These are phyloP conservation scores for Mikania micrantha DNA, from an alignment of 129 eudicot genomes.

Conservation along the genomic window DNA sequence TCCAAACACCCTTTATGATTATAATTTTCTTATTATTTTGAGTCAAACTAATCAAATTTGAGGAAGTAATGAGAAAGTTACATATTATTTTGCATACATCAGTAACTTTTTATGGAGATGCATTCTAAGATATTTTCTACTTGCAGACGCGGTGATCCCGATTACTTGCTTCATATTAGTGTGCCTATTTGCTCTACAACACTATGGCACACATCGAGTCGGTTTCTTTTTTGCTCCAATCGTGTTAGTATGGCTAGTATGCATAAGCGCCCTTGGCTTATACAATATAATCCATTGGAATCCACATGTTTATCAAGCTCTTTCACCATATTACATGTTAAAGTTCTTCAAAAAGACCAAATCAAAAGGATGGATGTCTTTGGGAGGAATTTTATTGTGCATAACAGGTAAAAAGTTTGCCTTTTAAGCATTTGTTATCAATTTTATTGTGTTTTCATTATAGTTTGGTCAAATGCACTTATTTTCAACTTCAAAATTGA, in stretches of 20 bases:
- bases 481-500: not conserved
- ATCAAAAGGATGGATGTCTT: slow-evolving; percentile 92
- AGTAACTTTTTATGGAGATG: not conserved
- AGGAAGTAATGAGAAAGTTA: too few relatives aligned
- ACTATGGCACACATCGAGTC: slow-evolving; percentile 90
- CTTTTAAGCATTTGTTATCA: not conserved
- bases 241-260: slow-evolving; percentile 71
- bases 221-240: slow-evolving; percentile 91
- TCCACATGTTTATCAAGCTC: slow-evolving; percentile 82
- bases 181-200: slow-evolving; percentile 89
- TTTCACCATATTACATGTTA: slow-evolving; percentile 88
- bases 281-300: slow-evolving; percentile 83
- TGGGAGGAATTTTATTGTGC: slow-evolving; percentile 86
- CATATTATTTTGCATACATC: too few relatives aligned
- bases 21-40: not conserved
- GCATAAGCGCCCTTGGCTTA: slow-evolving; percentile 84
- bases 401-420: slow-evolving; percentile 65
- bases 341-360: slow-evolving; percentile 86
- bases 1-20: too few relatives aligned
- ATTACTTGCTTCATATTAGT: slow-evolving; percentile 86
- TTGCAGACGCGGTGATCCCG: slow-evolving; percentile 88
- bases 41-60: not conserved
- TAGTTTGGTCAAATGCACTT: slow-evolving; percentile 7
- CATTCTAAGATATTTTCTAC: not conserved
- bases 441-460: not conserved